phyloP scores from a whole-genome alignment of 163 green algal genomes.

The Scenedesmus sp. region DNA sequence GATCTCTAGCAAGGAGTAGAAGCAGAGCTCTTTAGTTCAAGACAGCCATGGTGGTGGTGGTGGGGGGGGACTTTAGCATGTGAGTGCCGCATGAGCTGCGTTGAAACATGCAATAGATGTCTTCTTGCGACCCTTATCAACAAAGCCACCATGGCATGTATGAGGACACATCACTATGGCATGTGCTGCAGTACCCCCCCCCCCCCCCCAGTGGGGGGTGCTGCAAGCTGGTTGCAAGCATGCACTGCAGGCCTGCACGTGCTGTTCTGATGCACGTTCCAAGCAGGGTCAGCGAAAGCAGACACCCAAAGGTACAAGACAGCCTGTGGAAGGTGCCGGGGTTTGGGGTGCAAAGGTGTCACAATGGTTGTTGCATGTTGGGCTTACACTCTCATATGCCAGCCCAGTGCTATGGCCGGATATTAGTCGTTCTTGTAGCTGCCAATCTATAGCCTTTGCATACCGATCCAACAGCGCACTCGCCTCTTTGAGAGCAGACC shows the following conservation, averaged over 20 bases:
- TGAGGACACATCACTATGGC: too few species aligned
- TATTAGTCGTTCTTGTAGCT: not conserved
- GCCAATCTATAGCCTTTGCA: not conserved
- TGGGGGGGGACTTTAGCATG: too few species aligned
- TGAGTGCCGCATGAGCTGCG: too few species aligned
- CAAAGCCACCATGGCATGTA: too few species aligned
- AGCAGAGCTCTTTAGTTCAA: too few species aligned
- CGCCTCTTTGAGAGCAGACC: constrained; percentile 12
- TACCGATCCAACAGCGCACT: not conserved
- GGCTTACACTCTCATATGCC: not conserved
- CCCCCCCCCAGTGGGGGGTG: too few species aligned
- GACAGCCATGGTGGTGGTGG: too few species aligned
- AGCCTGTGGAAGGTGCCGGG: not conserved
- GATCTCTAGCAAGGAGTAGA: too few species aligned
- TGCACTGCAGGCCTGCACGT: not conserved
- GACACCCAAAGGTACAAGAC: not conserved
- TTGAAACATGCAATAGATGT: too few species aligned
- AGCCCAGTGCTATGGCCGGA: not conserved
- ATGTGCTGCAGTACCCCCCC: too few species aligned
- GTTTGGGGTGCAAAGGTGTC: not conserved
- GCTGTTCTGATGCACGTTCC: not conserved
- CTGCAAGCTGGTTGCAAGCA: not conserved
- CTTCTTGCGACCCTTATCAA: too few species aligned
- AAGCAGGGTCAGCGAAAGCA: not conserved
- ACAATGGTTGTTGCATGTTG: not conserved